phyloP scores from a whole-genome alignment of 768 basidiomycete species.

The Suillus discolor region DNA sequence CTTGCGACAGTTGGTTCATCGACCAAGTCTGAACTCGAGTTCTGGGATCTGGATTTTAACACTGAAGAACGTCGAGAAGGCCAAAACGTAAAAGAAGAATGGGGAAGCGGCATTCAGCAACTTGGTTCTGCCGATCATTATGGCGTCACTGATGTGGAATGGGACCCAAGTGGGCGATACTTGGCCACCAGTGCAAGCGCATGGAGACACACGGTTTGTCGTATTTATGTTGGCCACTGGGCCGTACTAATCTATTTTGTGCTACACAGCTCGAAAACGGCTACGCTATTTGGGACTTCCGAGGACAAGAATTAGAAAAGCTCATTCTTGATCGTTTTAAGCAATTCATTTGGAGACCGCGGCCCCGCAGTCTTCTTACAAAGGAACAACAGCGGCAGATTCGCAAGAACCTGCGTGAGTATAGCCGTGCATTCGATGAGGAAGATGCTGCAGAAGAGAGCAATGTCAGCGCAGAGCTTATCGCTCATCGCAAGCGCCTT shows the following conservation, averaged over 20 bases:
- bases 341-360: slow-evolving; percentile 97
- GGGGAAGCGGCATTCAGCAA: slow-evolving; percentile 84
- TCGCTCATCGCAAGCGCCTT: slow-evolving; percentile 86
- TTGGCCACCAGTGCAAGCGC: slow-evolving; percentile 91
- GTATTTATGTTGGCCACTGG: slow-evolving; percentile 1
- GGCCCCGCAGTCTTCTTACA: slow-evolving; percentile 84
- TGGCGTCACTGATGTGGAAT: slow-evolving; percentile 95
- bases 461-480: slow-evolving; percentile 90
- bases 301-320: slow-evolving; percentile 92
- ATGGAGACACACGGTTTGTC: slow-evolving; percentile 89
- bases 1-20: slow-evolving; percentile 95
- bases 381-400: slow-evolving; percentile 88
- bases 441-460: slow-evolving; percentile 96
- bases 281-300: slow-evolving; percentile 97
- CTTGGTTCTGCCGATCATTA: slow-evolving; percentile 92
- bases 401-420: slow-evolving; percentile 88
- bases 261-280: slow-evolving; percentile 88
- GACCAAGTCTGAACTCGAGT: slow-evolving; percentile 95
- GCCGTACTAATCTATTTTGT: slow-evolving; percentile 14
- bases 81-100: slow-evolving; percentile 63
- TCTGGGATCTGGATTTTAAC: slow-evolving; percentile 97
- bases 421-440: slow-evolving; percentile 90
- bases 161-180: slow-evolving; percentile 97
- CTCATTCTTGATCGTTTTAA: slow-evolving; percentile 94
- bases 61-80: slow-evolving; percentile 53